Percentiles rank a stretch among this genome's conserved stretches.
Evolutionary conservation across 2,329 filamentous ascomycete species (phyloP).

Genomic region (Camillea tinctor): DNA sequence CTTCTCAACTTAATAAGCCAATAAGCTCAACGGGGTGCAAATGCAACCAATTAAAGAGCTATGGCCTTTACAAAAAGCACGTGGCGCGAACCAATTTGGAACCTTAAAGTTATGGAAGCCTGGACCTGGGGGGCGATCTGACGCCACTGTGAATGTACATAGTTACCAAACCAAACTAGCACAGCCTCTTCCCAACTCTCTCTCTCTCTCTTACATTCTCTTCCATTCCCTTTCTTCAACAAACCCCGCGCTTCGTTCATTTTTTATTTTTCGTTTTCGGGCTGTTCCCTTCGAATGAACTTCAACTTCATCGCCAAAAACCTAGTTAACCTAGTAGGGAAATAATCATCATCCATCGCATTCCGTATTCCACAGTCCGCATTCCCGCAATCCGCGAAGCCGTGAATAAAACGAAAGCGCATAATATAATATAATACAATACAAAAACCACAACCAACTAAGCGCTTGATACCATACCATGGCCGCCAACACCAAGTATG

Average conservation of each 20-base stretch:
- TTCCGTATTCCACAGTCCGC: too few species aligned
- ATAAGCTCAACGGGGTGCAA: too few species aligned
- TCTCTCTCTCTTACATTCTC: neutral
- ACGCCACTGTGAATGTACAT: neutral
- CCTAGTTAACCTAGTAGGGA: too few species aligned
- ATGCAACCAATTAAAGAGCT: neutral
- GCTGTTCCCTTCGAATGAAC: too few species aligned
- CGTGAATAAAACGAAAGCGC: conserved; percentile 2
- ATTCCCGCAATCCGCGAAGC: too few species aligned
- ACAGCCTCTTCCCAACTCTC: neutral
- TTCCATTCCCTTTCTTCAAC: too few species aligned
- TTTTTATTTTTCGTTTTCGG: neutral
- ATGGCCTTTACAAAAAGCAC: neutral
- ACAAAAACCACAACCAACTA: conserved; percentile 1
- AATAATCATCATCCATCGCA: too few species aligned
- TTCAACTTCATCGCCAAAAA: too few species aligned
- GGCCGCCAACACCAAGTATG: conserved; percentile 78
- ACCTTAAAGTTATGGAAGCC: neutral
- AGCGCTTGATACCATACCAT: conserved; percentile 45
- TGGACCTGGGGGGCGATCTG: neutral
- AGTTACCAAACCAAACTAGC: too few species aligned
- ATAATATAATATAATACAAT: too few species aligned
- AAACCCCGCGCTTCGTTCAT: too few species aligned
- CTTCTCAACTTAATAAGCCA: too few species aligned
- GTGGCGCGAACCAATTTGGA: neutral